phyloP scores from a whole-genome alignment of 805 yeast species.

The Candida peoriensis region DNA sequence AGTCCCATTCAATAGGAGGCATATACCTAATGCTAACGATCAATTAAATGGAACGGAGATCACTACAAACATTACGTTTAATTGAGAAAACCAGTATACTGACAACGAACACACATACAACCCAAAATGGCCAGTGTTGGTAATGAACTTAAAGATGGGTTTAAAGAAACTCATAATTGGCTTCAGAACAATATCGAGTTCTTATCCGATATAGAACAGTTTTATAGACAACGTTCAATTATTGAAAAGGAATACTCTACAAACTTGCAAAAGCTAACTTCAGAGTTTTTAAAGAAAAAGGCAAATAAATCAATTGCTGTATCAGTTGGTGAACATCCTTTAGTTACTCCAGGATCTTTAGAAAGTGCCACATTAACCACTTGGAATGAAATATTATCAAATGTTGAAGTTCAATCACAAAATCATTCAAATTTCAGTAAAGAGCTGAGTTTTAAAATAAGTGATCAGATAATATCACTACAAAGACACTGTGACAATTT shows the following conservation, averaged over 20 bases:
- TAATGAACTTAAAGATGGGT: conserved; percentile 76
- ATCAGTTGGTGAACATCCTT: conserved; percentile 88
- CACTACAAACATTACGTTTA: too few relatives aligned
- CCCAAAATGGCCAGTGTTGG: too few relatives aligned
- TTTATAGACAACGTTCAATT: conserved; percentile 76
- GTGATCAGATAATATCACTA: conserved; percentile 53
- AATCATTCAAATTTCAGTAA: conserved; percentile 56
- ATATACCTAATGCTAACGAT: too few relatives aligned
- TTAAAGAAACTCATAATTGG: conserved; percentile 76
- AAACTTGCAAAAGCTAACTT: conserved; percentile 56
- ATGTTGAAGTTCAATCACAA: conserved; percentile 73
- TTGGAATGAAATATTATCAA: conserved; percentile 84
- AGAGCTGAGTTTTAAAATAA: conserved; percentile 55
- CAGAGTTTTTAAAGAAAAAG: conserved; percentile 71
- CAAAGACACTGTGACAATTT: conserved; percentile 49
- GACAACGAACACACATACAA: too few relatives aligned
- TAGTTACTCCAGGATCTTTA: conserved; percentile 89
- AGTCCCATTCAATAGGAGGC: too few relatives aligned
- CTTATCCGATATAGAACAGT: conserved; percentile 73
- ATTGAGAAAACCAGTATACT: too few relatives aligned
- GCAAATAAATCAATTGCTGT: conserved; percentile 60
- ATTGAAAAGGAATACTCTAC: conserved; percentile 81
- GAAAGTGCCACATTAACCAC: conserved; percentile 84
- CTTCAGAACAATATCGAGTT: conserved; percentile 65
- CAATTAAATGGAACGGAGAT: too few relatives aligned